Conservation (phyloP, 2,329 filamentous ascomycete species). For the Xylaria multiplex region DNA sequence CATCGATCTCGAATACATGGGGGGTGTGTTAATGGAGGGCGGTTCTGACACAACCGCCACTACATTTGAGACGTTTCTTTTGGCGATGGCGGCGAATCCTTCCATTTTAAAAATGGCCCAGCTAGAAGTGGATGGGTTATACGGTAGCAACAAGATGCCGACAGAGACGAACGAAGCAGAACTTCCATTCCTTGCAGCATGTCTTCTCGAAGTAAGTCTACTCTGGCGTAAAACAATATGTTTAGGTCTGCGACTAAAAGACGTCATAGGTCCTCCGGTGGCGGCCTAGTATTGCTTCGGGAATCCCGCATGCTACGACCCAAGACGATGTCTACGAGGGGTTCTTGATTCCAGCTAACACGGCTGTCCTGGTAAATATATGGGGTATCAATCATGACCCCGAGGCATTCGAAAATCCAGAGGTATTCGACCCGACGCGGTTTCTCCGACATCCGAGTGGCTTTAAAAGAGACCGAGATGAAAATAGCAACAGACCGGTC, state of each 20-base stretch:
- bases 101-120: conserved; percentile 56
- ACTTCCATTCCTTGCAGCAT: conserved; percentile 56
- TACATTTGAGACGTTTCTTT: conserved; percentile 55
- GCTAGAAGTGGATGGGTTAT: conserved; percentile 53
- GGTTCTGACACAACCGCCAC: conserved; percentile 57
- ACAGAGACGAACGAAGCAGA: conserved; percentile 50
- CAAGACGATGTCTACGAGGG: conserved; percentile 57
- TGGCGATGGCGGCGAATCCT: conserved; percentile 58
- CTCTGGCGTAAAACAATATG: not conserved
- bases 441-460: conserved; percentile 31
- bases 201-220: conserved; percentile 54
- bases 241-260: conserved; percentile 38
- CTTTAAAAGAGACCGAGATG: conserved; percentile 24
- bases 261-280: conserved; percentile 37
- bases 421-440: conserved; percentile 36
- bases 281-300: conserved; percentile 35
- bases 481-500: conserved; percentile 22
- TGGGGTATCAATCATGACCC: conserved; percentile 47
- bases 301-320: conserved; percentile 54
- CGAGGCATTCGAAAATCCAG: conserved; percentile 34
- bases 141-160: conserved; percentile 53
- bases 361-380: conserved; percentile 57
- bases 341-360: conserved; percentile 57
- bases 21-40: conserved; percentile 51
- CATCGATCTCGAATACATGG: conserved; percentile 49